These are phyloP conservation scores for Herpetomonas tarakana DNA, from an alignment of 208 protist species.

Conservation along the genomic window DNA sequence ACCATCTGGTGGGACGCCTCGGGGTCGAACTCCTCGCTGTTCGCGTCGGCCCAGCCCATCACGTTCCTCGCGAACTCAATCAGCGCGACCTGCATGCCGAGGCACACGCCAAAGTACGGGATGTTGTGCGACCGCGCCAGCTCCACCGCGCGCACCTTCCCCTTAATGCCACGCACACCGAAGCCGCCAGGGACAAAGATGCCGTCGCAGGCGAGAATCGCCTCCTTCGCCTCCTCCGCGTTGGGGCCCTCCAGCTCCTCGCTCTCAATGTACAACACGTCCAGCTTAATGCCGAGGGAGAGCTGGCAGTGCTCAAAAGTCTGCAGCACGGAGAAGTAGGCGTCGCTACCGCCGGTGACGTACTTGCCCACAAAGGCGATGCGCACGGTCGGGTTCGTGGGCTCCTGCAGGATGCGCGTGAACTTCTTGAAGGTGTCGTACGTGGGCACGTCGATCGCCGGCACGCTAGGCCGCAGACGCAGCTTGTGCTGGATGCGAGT, in stretches of 20 bases:
- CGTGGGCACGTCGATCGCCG: slow-evolving; percentile 59
- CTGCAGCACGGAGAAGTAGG: slow-evolving; percentile 98
- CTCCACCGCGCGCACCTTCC: slow-evolving; percentile 94
- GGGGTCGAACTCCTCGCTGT: slow-evolving; percentile 95
- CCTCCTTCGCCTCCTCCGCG: slow-evolving; percentile 60
- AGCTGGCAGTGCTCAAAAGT: slow-evolving; percentile 96
- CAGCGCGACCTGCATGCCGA: slow-evolving; percentile 98
- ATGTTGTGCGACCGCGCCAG: slow-evolving; percentile 96
- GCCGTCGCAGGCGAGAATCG: slow-evolving; percentile 88
- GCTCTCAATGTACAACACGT: slow-evolving; percentile 94
- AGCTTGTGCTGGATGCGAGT: slow-evolving; percentile 79
- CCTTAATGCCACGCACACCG: slow-evolving; percentile 96
- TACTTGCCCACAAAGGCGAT: slow-evolving; percentile 99
- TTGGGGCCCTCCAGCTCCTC: slow-evolving; percentile 75
- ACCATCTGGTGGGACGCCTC: slow-evolving; percentile 88
- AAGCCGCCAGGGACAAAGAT: slow-evolving; percentile 99
- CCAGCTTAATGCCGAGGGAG: slow-evolving; percentile 88
- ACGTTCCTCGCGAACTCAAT: slow-evolving; percentile 96
- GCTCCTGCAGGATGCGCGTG: slow-evolving; percentile 63
- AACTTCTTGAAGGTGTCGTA: slow-evolving; percentile 80
- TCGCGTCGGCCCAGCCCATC: slow-evolving; percentile 89
- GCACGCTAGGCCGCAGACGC: slow-evolving; percentile 31
- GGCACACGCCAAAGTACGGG: slow-evolving; percentile 98
- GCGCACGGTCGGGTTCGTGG: slow-evolving; percentile 70
- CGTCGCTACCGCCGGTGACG: slow-evolving; percentile 92